Conservation (phyloP, 495 filamentous ascomycete genomes). For the Penicillium argentinense region DNA sequence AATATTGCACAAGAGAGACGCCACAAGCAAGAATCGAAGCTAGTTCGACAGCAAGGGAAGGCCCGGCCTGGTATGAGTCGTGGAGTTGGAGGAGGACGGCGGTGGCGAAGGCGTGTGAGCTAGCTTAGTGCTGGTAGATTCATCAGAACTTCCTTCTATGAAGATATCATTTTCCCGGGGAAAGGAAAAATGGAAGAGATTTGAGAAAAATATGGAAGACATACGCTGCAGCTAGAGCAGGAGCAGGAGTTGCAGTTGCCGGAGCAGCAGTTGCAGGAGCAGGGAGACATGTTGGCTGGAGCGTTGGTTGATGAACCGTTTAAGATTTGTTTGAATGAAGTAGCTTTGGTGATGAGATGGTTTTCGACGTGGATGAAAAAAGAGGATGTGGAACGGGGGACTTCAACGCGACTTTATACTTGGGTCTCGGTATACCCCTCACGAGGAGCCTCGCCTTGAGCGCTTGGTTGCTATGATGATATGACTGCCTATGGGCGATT, state of each 20-base stretch:
- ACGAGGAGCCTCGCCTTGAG: too few species aligned
- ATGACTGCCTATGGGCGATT: too few species aligned
- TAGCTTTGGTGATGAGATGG: conserved; percentile 1
- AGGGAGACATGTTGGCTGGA: conserved; percentile 42
- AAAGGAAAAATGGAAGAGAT: background rate
- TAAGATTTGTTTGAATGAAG: conserved; percentile 6
- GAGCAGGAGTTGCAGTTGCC: conserved; percentile 45
- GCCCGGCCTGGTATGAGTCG: conserved; percentile 26
- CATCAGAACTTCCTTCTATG: conserved; percentile 15
- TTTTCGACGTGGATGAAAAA: background rate
- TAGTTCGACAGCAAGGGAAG: conserved; percentile 28
- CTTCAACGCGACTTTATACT: conserved; percentile 21
- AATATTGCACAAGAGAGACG: conserved; percentile 5
- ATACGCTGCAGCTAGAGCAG: conserved; percentile 40
- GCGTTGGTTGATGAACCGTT: conserved; percentile 5
- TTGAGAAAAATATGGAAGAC: conserved; percentile 4
- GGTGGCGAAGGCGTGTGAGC: conserved; percentile 18
- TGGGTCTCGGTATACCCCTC: too few species aligned
- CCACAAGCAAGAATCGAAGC: background rate
- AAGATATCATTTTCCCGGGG: background rate
- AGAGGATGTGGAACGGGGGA: background rate
- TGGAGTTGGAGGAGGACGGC: conserved; percentile 27
- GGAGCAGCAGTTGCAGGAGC: conserved; percentile 47
- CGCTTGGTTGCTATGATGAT: too few species aligned
- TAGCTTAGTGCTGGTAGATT: conserved; percentile 29